Conservation (phyloP, 2,329 filamentous ascomycete species). For the Macrophomina phaseolina region DNA sequence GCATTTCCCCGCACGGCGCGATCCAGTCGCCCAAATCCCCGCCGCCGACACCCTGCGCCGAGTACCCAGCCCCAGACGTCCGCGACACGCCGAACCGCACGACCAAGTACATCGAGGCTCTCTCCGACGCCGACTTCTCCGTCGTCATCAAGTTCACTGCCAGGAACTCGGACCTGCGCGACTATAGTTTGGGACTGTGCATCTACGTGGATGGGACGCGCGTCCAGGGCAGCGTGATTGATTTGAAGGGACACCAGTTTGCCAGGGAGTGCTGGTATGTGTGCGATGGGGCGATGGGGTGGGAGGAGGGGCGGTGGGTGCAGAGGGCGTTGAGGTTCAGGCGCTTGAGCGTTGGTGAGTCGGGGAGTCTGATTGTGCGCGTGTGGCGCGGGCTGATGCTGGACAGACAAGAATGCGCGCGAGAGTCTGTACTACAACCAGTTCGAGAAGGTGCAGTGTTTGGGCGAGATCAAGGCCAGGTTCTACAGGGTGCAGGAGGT, state of each 20-base stretch:
- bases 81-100: slow-evolving; percentile 9
- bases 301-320: slow-evolving; percentile 15
- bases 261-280: slow-evolving; percentile 17
- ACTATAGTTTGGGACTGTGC: slow-evolving; percentile 11
- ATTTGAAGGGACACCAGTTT: slow-evolving; percentile 3
- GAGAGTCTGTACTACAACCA: slow-evolving; percentile 8
- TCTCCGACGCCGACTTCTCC: slow-evolving; percentile 15
- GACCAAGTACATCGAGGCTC: slow-evolving; percentile 18
- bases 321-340: slow-evolving; percentile 10
- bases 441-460: slow-evolving; percentile 7
- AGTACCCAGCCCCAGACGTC: background rate
- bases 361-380: background rate
- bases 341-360: slow-evolving; percentile 10
- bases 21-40: background rate
- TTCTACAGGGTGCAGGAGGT: slow-evolving; percentile 18
- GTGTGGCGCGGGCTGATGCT: background rate
- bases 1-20: background rate
- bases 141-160: slow-evolving; percentile 24
- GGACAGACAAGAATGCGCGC: slow-evolving; percentile 7
- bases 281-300: slow-evolving; percentile 13
- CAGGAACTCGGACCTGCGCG: background rate
- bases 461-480: slow-evolving; percentile 14
- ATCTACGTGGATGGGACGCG: slow-evolving; percentile 13
- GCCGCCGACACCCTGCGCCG: background rate
- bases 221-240: slow-evolving; percentile 18